Conservation (phyloP, 2,329 filamentous ascomycete genomes). For the Curvularia verruculosa region DNA sequence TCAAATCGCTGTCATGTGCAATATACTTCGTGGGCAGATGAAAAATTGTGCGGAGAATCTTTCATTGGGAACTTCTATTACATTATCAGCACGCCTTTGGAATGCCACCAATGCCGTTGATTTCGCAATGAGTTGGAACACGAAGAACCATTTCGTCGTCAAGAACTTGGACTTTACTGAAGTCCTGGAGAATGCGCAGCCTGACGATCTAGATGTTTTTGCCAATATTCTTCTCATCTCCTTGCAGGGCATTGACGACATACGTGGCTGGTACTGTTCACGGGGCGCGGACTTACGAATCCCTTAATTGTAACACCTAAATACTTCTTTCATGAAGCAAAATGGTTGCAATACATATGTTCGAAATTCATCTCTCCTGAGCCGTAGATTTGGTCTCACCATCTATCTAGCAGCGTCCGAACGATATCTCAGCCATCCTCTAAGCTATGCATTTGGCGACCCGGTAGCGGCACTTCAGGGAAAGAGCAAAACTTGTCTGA, state of each 20-base stretch:
- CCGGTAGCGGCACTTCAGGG: slow-evolving; percentile 18
- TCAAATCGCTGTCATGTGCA: slow-evolving; percentile 50
- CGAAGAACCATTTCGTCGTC: slow-evolving; percentile 37
- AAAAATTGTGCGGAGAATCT: slow-evolving; percentile 19
- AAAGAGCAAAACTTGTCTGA: slow-evolving; percentile 1
- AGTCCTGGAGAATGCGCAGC: slow-evolving; percentile 27
- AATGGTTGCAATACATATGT: too few species aligned
- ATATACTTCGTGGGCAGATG: slow-evolving; percentile 25
- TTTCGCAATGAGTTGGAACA: slow-evolving; percentile 42
- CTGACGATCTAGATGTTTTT: slow-evolving; percentile 40
- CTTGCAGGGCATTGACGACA: slow-evolving; percentile 37
- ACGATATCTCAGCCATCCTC: background rate
- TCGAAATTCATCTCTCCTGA: background rate
- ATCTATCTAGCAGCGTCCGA: too few species aligned
- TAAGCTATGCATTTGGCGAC: slow-evolving; percentile 5
- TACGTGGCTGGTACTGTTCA: slow-evolving; percentile 38
- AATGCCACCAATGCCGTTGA: slow-evolving; percentile 37
- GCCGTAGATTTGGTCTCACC: background rate
- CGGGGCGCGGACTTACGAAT: slow-evolving; percentile 24
- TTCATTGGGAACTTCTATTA: slow-evolving; percentile 22
- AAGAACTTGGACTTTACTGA: slow-evolving; percentile 37
- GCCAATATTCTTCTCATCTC: slow-evolving; percentile 37
- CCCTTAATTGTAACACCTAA: background rate
- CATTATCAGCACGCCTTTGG: slow-evolving; percentile 41
- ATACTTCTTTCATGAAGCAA: background rate